A percentile compares a stretch with the other conserved stretches of the same genome.
These are phyloP conservation scores for Ilyonectria destructans DNA, from an alignment of 2,329 filamentous ascomycete species.

Conservation along the genomic window DNA sequence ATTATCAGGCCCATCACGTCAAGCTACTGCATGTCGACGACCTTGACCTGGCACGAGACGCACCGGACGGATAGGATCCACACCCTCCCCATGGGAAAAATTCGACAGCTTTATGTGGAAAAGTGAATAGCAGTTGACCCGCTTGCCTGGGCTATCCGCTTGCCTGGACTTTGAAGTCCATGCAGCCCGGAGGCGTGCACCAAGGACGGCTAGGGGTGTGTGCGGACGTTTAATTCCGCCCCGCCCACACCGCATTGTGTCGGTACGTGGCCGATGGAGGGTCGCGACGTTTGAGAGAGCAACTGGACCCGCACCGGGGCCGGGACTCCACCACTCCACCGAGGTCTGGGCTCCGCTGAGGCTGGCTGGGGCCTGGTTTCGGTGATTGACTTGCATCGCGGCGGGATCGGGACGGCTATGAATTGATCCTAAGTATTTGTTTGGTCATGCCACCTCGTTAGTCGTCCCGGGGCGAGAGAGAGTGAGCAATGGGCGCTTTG, in stretches of 20 bases:
- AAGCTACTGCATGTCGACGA: constrained; percentile 36
- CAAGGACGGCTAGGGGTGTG: constrained; percentile 17
- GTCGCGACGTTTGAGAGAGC: constrained; percentile 25
- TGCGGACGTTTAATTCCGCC: constrained; percentile 46
- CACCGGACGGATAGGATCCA: constrained; percentile 33
- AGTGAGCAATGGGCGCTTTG: constrained; percentile 5
- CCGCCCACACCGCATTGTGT: constrained; percentile 39
- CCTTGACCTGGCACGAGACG: constrained; percentile 43
- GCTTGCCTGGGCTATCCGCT: constrained; percentile 25
- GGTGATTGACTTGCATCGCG: constrained; percentile 45
- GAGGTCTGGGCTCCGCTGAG: constrained; percentile 44
- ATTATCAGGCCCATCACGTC: constrained; percentile 39
- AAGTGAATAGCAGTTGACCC: constrained; percentile 21
- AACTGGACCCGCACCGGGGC: constrained; percentile 41
- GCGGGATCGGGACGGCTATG: constrained; percentile 39
- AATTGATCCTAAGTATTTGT: constrained; percentile 23
- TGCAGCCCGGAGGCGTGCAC: constrained; percentile 8
- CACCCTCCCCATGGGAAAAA: constrained; percentile 40
- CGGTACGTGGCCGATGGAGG: constrained; percentile 49
- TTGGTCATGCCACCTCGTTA: constrained; percentile 3
- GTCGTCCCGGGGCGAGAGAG: not conserved
- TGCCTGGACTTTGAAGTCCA: constrained; percentile 37
- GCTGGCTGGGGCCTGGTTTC: constrained; percentile 40
- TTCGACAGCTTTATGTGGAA: constrained; percentile 28
- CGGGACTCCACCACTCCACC: constrained; percentile 40